Evolutionary conservation across 371 early-diverging fungal species (phyloP), one percentile per base, ranked within the genome.

Genomic region (Mucor plumbeus): DNA sequence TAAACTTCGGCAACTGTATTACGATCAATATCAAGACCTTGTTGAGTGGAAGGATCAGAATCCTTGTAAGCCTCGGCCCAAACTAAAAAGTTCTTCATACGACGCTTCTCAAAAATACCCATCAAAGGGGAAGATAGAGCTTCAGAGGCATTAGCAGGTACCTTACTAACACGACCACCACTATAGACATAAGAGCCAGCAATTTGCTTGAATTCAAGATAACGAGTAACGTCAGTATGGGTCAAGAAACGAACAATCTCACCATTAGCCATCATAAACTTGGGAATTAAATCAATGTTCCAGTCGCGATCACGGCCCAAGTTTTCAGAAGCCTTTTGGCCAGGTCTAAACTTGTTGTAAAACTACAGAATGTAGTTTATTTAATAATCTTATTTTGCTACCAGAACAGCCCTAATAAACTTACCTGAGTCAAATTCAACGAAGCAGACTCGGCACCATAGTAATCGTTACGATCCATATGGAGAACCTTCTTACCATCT

Each of bases 181-280:
- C 95, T 88, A 84, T 90, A 98, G 14, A 99, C 96, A 85, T 86
- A 99, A 35, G 96, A 96, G 11, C 98, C 99, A 21, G 94, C 88
- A 65, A 99, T 95, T 74, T 96, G 94, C 78, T 94, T 92, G 89
- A 99, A 99, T 78, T 97, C 97, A 34, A 99, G 87, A 85, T 99
- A 97, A 63, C 97, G 92, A 26, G 98, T 95, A 36, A 99, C 98
- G 71, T 99, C 97, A 55, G 99, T 95, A 80, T 99, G 94, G 62
- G 88, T 88, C 65, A 94, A 83, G 64, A 94, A 92, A 61, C 88
- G 89, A 69, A 94, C 92, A 54, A 97, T 86, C 64, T 94, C 93
- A 61, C 95, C 98, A 72, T 95, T 96, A 47, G 97, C 98, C 95
- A 99, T 97, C 88, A 99, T 94, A 80, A 99, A 98, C 87, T 99